Conservation (phyloP, 352 stramenopile genomes). For the Ophiocytium majus region DNA sequence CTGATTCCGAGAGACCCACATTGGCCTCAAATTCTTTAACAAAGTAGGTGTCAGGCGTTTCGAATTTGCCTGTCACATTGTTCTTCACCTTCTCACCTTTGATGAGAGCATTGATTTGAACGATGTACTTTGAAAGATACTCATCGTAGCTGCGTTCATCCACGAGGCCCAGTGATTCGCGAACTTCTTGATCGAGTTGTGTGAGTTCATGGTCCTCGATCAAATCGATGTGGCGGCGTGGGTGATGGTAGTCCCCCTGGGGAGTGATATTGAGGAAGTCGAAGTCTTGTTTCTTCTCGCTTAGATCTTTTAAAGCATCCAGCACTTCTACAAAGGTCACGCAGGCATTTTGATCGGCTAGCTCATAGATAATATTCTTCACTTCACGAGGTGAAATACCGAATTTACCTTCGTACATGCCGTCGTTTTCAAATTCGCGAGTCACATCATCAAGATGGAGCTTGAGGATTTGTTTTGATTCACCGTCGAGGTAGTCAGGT, state of each 20-base stretch:
- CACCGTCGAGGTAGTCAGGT: not conserved
- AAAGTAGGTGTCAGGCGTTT: not conserved
- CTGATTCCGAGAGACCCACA: not conserved
- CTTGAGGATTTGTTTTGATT: constrained; percentile 1
- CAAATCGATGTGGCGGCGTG: not conserved
- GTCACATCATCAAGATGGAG: not conserved
- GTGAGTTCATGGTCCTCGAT: constrained; percentile 13
- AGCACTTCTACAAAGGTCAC: constrained; percentile 6
- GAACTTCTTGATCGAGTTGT: constrained; percentile 3
- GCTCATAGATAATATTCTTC: constrained; percentile 5
- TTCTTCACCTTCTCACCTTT: constrained; percentile 9
- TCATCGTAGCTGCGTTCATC: not conserved
- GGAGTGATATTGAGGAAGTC: constrained; percentile 7
- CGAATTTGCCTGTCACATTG: constrained; percentile 8
- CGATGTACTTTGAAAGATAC: not conserved
- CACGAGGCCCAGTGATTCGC: not conserved
- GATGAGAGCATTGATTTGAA: not conserved
- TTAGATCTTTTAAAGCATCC: not conserved
- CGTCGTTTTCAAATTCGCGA: not conserved
- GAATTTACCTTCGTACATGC: constrained; percentile 13
- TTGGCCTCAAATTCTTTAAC: constrained; percentile 7
- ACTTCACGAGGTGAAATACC: constrained; percentile 1
- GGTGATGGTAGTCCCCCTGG: not conserved
- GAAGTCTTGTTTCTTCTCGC: not conserved
- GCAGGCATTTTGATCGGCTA: not conserved